A percentile compares a stretch with the other conserved stretches of the same genome.
phyloP scores from a whole-genome alignment of 2,329 filamentous ascomycete species.

The Ophiostoma triangulosporum region DNA sequence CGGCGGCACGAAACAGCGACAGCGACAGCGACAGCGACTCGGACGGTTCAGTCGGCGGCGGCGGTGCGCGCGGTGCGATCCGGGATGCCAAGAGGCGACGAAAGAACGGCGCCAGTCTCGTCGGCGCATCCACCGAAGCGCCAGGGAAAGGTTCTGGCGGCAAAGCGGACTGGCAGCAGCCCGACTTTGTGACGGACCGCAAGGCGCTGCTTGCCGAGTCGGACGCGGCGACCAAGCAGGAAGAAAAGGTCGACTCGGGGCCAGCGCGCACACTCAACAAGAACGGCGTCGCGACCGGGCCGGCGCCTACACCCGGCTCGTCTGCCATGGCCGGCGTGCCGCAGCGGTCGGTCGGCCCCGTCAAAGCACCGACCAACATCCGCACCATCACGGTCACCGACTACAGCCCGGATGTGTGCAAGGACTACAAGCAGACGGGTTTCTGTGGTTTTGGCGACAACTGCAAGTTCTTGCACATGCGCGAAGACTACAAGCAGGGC shows the following conservation, averaged over 20 bases:
- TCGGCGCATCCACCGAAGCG: constrained; percentile 26
- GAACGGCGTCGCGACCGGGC: constrained; percentile 42
- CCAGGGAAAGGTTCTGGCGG: background rate
- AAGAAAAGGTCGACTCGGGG: constrained; percentile 1
- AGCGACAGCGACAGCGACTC: constrained; percentile 40
- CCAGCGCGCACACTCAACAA: constrained; percentile 44
- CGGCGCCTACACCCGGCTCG: constrained; percentile 1
- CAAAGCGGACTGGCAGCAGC: constrained; percentile 9
- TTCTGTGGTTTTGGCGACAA: constrained; percentile 55
- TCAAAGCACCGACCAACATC: constrained; percentile 81
- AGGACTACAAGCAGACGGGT: constrained; percentile 50
- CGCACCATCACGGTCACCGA: constrained; percentile 83
- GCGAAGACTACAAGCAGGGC: constrained; percentile 74
- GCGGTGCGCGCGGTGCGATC: constrained; percentile 32
- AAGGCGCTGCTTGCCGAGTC: constrained; percentile 47
- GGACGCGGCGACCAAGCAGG: constrained; percentile 81
- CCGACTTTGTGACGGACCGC: constrained; percentile 42
- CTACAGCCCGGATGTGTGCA: constrained; percentile 86
- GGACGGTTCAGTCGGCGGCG: constrained; percentile 60
- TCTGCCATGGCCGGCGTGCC: background rate
- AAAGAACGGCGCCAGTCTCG: constrained; percentile 32
- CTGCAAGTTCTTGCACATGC: constrained; percentile 68
- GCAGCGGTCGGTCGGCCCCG: constrained; percentile 55
- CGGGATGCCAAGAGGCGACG: constrained; percentile 62
- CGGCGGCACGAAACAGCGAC: constrained; percentile 49